Evolutionary conservation across 2,329 filamentous ascomycete species (phyloP).

Genomic region (Fusarium succisae): DNA sequence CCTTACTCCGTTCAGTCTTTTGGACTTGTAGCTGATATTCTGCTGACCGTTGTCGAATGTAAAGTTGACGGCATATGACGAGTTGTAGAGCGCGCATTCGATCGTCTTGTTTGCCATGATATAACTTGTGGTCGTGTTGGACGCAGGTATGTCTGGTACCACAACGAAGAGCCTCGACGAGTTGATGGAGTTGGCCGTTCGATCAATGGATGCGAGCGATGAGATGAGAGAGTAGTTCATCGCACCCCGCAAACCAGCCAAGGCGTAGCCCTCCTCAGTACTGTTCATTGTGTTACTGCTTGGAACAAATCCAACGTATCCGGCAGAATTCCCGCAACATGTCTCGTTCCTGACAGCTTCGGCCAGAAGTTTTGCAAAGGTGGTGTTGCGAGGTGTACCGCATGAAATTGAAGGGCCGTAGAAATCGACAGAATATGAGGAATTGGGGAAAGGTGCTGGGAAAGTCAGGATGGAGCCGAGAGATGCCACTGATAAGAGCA

Average conservation of each 20-base stretch:
- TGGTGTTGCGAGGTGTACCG: background rate
- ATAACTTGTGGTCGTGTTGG: background rate
- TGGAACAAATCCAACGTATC: background rate
- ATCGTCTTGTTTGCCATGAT: background rate
- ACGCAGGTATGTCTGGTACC: accelerated
- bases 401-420: conserved; percentile 5
- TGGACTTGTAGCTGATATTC: background rate
- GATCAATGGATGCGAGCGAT: accelerated
- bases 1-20: background rate
- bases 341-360: background rate
- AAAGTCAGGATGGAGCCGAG: background rate
- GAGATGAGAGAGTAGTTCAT: background rate
- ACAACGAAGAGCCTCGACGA: background rate
- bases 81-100: conserved; percentile 2
- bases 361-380: background rate
- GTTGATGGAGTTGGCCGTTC: background rate
- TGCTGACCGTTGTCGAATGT: conserved; percentile 1
- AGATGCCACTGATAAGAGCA: background rate
- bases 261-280: background rate
- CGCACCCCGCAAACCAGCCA: background rate
- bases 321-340: background rate
- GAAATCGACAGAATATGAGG: background rate
- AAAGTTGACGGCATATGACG: background rate
- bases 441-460: conserved; percentile 5
- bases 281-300: background rate